Base-by-base conservation (phyloP, 495 filamentous ascomycete genomes). In the Hypoxylon fragiforme region DNA sequence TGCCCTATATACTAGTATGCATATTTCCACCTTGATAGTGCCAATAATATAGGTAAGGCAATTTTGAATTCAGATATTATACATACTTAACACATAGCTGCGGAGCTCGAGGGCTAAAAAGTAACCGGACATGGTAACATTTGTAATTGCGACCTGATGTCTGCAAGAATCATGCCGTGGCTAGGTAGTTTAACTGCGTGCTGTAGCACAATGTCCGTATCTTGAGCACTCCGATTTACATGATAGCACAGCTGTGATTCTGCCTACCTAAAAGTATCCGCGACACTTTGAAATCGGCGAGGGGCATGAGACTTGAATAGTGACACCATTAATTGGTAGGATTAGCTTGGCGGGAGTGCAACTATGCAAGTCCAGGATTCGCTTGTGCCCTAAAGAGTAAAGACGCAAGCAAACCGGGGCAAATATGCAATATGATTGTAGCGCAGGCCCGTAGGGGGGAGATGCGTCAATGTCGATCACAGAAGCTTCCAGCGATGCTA, bases 401-500 rank as follows among this genome's bases (percentile, higher is more conserved):
- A 38, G 31, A 55, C 45, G 36, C 50, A 55, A 55, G 41, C 30
- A 50, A 28, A 50, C 51, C 44, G 57, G 57, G 50, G 46, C 19
- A 51, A n/a, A 16, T 38, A 57, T 62, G 58, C 52, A 62, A 56
- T 57, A 62, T n/a, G n/a, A n/a, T 57, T 57, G 43, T 62, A 48
- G 19, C 35, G 34, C 24, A 15, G 35, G n/a, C n/a, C n/a, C n/a
- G n/a, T n/a, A n/a, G n/a, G n/a, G n/a, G 47, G 38, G 32, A 40
- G 58, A 48, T 57, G 58, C 36, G 52, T 62, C 47, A 54, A 62
- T 38, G 58, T 51, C 58, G 58, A 62, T 62, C 58, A 62, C 45
- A 53, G 58, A 62, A 57, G 52, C 52, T 62, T 62, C 58, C 38
- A 62, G 58, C 44, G 38, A 52, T 16, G 43, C 44, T 62, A 52